These are phyloP conservation scores for Zygosaccharomyces siamensis DNA, from an alignment of 805 yeast species.

Conservation along the genomic window DNA sequence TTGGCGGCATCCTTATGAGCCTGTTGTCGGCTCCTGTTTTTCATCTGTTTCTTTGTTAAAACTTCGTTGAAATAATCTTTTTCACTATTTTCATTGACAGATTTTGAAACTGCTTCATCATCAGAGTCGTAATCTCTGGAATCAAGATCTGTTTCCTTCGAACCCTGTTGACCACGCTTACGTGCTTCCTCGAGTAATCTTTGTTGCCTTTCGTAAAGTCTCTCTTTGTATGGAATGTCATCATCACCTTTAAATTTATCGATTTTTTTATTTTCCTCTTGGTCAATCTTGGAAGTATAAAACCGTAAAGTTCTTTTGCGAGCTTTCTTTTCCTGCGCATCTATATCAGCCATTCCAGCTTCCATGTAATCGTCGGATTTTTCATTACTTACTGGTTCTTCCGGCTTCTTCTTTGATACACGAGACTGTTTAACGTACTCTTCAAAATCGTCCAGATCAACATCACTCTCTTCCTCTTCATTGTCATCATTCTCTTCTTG, in stretches of 20 bases:
- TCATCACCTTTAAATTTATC: constrained; percentile 72
- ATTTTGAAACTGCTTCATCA: constrained; percentile 42
- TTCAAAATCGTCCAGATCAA: constrained; percentile 40
- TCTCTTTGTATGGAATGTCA: constrained; percentile 87
- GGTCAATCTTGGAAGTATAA: constrained; percentile 95
- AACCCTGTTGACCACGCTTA: constrained; percentile 63
- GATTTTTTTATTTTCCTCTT: constrained; percentile 58
- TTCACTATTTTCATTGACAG: constrained; percentile 44
- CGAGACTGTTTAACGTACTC: constrained; percentile 53
- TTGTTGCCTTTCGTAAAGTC: constrained; percentile 85
- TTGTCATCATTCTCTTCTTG: constrained; percentile 24
- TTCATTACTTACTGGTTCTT: constrained; percentile 19
- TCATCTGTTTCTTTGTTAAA: constrained; percentile 43
- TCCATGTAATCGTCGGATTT: constrained; percentile 58
- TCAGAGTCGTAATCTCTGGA: constrained; percentile 45
- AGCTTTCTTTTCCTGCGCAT: constrained; percentile 76
- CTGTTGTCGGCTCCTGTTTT: constrained; percentile 49
- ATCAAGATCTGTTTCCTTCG: constrained; percentile 54
- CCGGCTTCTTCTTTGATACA: constrained; percentile 39
- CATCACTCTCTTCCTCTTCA: constrained; percentile 26
- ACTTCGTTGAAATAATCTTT: constrained; percentile 56
- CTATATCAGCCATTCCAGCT: constrained; percentile 70
- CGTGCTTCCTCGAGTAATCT: constrained; percentile 84
- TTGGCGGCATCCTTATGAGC: constrained; percentile 67
- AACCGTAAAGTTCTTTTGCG: constrained; percentile 82